A percentile compares a stretch with the other conserved stretches of the same genome.
Conservation (phyloP, 805 yeast genomes). For the Metschnikowia arizonensis region DNA sequence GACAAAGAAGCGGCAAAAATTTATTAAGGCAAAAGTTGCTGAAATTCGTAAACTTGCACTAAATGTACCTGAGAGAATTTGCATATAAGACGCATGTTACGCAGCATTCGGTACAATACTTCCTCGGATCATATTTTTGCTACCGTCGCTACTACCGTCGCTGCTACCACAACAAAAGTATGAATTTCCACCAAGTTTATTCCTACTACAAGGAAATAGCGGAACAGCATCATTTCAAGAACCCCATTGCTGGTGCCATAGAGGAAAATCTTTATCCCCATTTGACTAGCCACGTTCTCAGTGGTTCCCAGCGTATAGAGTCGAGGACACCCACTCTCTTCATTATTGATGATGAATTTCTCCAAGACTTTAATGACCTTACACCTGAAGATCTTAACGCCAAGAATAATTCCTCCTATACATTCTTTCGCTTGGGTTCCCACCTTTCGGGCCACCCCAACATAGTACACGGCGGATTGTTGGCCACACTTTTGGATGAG, state of each 20-base stretch:
- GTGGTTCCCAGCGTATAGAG: slow-evolving; percentile 32
- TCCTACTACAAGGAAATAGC: not conserved
- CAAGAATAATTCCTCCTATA: slow-evolving; percentile 30
- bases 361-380: slow-evolving; percentile 24
- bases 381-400: slow-evolving; percentile 8
- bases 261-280: slow-evolving; percentile 31
- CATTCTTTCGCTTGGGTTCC: slow-evolving; percentile 38
- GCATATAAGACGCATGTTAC: not conserved
- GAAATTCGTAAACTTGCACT: too few species aligned
- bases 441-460: slow-evolving; percentile 37
- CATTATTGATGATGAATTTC: slow-evolving; percentile 31
- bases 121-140: not conserved
- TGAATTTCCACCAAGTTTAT: not conserved
- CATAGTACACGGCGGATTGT: slow-evolving; percentile 42
- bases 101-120: not conserved
- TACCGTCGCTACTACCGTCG: not conserved
- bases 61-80: not conserved
- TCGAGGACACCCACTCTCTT: slow-evolving; percentile 32
- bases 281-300: slow-evolving; percentile 34
- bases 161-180: not conserved
- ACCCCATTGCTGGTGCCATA: slow-evolving; percentile 16
- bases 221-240: not conserved
- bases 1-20: not conserved
- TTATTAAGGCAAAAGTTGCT: not conserved
- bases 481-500: slow-evolving; percentile 42